Percentiles rank a stretch among this genome's conserved stretches.
These are phyloP conservation scores for Calonectria naviculata DNA, from an alignment of 2,329 filamentous ascomycete genomes.

Conservation along the genomic window DNA sequence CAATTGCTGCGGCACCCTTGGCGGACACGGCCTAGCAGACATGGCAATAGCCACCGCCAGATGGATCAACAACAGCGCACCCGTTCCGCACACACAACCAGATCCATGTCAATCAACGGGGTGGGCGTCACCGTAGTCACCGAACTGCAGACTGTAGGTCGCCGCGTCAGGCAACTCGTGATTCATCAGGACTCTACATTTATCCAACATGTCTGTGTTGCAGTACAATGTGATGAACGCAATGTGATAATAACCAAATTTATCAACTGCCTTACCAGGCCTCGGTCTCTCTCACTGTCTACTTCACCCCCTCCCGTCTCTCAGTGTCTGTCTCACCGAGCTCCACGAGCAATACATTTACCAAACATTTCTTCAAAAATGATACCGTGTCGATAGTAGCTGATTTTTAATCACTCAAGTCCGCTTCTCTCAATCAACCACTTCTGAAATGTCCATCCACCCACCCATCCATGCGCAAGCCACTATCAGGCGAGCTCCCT, in stretches of 20 bases:
- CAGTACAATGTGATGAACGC: background rate
- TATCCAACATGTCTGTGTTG: background rate
- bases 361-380: background rate
- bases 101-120: background rate
- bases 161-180: background rate
- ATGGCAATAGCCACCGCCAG: background rate
- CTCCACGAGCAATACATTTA: background rate
- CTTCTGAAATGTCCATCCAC: slow-evolving; percentile 7
- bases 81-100: too few species aligned
- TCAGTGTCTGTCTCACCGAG: background rate
- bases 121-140: background rate
- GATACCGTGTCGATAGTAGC: background rate
- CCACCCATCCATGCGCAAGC: slow-evolving; percentile 30
- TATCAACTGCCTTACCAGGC: background rate
- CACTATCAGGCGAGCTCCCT: slow-evolving; percentile 22
- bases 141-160: background rate
- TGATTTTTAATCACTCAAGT: background rate
- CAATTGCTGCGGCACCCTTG: background rate
- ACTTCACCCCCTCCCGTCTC: background rate
- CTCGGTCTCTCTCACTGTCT: background rate
- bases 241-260: background rate
- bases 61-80: background rate
- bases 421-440: background rate
- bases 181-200: background rate
- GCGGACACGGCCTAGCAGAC: background rate